Evolutionary conservation across 2,329 filamentous ascomycete genomes (phyloP), one percentile per base, ranked within the genome.

Genomic region (Nemania sp.): DNA sequence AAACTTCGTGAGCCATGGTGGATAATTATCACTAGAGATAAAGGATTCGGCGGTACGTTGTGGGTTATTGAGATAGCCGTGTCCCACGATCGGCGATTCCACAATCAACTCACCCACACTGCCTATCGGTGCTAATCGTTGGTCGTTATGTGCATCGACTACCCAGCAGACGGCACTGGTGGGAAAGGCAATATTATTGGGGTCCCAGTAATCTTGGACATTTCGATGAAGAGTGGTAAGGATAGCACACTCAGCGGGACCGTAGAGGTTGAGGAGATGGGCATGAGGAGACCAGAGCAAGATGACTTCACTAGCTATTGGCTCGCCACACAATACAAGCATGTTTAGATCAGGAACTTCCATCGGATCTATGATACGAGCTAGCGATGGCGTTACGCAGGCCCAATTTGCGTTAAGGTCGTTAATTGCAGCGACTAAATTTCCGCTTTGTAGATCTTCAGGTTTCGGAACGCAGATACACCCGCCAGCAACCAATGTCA

Each of bases 41-140:
- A 76, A 76, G 1, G 65, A 56, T 7, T 63, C 60, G 3, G 63
- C 43, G 1, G 70, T 76, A 42, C 67, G 71, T 7, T 67, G 62
- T 0, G 67, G 66, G 22, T 73, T 66, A 23, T 73, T 68, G 5
- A 76, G 61, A 55, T 77, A 77, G n/a, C 70, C 74, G 5, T 66
- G 57, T 1, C 68, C 71, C 2, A 77, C 54, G 6, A 67, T 62
- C 12, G 65, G 70, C 2, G 72, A 72, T 53, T 74, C 70, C 6
- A 76, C 61, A 6, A 72, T 63, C n/a, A 77, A 62, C 56, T 74
- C 72, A 11, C 72, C 73, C 3, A 72, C 61, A n/a, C 54, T 52
- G 2, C 71, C 72, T 6, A 54, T 45, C 9, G 46, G 51, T 2
- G 34, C 37, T 9, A 57, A 39, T 2, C 42, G 33, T 11, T 75